A percentile compares a stretch with the other conserved stretches of the same genome.
These are phyloP conservation scores for Rugonectria rugulosa DNA, from an alignment of 2,329 filamentous ascomycete genomes.

Conservation along the genomic window DNA sequence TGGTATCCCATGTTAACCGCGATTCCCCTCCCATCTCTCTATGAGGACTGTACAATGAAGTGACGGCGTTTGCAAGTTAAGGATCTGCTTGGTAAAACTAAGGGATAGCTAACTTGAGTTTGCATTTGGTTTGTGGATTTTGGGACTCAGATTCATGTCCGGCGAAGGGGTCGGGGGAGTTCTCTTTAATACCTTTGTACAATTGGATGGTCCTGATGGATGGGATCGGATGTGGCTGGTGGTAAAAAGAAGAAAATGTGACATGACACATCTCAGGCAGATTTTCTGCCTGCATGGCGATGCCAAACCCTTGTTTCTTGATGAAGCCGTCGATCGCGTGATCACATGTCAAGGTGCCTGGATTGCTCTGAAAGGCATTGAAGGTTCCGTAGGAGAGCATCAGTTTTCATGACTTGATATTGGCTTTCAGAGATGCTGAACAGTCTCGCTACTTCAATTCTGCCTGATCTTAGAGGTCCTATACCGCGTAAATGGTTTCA, in stretches of 20 bases:
- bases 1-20: conserved; percentile 36
- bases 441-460: too few species aligned
- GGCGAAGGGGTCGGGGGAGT: conserved; percentile 40
- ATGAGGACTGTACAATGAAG: conserved; percentile 50
- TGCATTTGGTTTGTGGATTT: conserved; percentile 41
- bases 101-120: conserved; percentile 39
- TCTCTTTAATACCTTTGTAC: conserved; percentile 39
- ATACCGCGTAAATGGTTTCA: too few species aligned
- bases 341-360: conserved; percentile 18
- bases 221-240: conserved; percentile 28
- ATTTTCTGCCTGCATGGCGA: conserved; percentile 15
- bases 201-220: conserved; percentile 34
- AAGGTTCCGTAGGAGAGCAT: too few species aligned
- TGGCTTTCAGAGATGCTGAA: too few species aligned
- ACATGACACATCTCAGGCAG: conserved; percentile 36
- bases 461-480: too few species aligned
- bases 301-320: conserved; percentile 5
- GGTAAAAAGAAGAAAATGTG: conserved; percentile 37
- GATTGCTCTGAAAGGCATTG: background rate
- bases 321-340: conserved; percentile 10
- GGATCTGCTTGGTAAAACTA: conserved; percentile 36
- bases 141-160: conserved; percentile 38
- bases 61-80: conserved; percentile 48
- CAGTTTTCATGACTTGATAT: too few species aligned
- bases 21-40: conserved; percentile 40